Evolutionary conservation across 2,329 filamentous ascomycete genomes (phyloP).

Genomic region (Diaporthe vexans): DNA sequence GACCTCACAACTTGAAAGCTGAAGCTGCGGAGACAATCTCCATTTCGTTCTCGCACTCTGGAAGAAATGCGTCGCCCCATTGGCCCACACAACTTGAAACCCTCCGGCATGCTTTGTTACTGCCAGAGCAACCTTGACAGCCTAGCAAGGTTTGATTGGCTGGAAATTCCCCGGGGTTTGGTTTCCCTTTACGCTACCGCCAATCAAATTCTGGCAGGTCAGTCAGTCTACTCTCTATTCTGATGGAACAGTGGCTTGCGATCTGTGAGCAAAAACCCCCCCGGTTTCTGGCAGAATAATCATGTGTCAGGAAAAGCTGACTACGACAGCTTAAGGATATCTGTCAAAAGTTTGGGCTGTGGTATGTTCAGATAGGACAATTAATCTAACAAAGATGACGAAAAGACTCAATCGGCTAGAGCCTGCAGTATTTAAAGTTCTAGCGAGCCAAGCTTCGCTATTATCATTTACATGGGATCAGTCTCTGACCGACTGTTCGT

Average conservation of each 20-base stretch:
- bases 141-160: neutral
- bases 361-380: too few species aligned
- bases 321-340: too few species aligned
- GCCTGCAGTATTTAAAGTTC: neutral
- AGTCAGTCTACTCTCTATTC: slow-evolving; percentile 5
- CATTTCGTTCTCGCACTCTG: neutral
- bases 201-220: neutral
- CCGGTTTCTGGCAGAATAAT: neutral
- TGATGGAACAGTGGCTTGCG: too few species aligned
- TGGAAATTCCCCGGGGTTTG: neutral
- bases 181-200: slow-evolving; percentile 14
- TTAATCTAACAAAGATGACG: too few species aligned
- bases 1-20: neutral
- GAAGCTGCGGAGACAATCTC: neutral
- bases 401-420: too few species aligned
- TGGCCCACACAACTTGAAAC: neutral
- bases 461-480: neutral
- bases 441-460: neutral
- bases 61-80: neutral
- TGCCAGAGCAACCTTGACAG: neutral
- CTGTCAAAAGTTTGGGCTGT: too few species aligned
- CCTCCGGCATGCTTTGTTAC: neutral
- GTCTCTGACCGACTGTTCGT: slow-evolving; percentile 4
- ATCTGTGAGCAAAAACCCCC: too few species aligned
- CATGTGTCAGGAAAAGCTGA: neutral